Base-by-base conservation (phyloP, 352 stramenopile genomes). In the Thraustochytrium sp. region DNA sequence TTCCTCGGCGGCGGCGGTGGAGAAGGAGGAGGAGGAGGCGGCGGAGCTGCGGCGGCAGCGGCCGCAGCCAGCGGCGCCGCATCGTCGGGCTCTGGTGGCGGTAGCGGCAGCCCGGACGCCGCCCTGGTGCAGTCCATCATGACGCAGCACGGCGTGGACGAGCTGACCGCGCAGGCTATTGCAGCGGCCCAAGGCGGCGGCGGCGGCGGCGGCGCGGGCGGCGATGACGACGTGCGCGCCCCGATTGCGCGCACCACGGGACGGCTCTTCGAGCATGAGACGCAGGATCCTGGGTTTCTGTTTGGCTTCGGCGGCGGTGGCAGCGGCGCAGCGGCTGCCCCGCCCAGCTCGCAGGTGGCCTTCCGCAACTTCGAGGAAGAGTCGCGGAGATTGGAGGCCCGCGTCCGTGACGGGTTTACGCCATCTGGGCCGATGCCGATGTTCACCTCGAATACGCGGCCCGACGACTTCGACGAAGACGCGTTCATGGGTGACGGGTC, bases 361-460 rank as follows among this genome's bases (percentile, higher is more conserved):
- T 80, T 80, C 26, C 48, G 68, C 26, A 63, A 80, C 53, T 80
- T 80, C 34, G 68, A 80, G 42, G n/a, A 42, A 16, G 68, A 80
- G 44, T 21, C 44, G 0, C 42, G 68, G 0, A 18, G 53, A 2
- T 11, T 51, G 2, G 68, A 80, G 31, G 68, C 68, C 29, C 34
- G 40, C 36, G 59, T 31, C 26, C 59, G 59, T 26, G 59, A 72
- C 40, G 55, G 29, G 34, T n/a, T 18, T 31, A 44, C 11, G 59
- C 36, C 59, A 49, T 31, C 8, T 49, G 13, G 59, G 36, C 59
- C 36, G 26, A 13, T 72, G 8, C 13, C 34, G 29, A 13, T 18
- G 18, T 21, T 21, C 40, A 38, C 42, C 46, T 18, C 11, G 2
- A 2, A 72, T 59, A 11, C 21, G 21, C 51, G 26, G n/a, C 8